A percentile compares a stretch with the other conserved stretches of the same genome.
phyloP scores from a whole-genome alignment of 345 rosid species.

The Syzygium aromaticum region DNA sequence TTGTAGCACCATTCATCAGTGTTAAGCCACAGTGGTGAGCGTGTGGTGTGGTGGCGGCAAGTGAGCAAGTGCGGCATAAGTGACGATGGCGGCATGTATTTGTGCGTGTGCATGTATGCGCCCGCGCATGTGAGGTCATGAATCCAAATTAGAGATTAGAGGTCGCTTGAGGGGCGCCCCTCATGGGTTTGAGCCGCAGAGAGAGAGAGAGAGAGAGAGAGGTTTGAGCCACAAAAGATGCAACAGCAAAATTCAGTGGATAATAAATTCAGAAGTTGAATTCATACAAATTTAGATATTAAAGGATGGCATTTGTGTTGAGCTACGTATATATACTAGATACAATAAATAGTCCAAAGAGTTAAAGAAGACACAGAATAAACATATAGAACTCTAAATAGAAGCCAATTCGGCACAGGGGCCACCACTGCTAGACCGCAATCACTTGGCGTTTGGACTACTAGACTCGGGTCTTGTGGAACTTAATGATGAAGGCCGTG shows the following conservation, averaged over 20 bases:
- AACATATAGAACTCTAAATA: neutral
- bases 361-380: neutral
- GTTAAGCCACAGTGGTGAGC: neutral
- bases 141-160: neutral
- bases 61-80: neutral
- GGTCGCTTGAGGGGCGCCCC: neutral
- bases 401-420: neutral
- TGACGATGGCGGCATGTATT: neutral
- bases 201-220: neutral
- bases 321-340: neutral
- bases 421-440: neutral
- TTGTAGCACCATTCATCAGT: neutral
- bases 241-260: neutral
- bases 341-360: neutral
- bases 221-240: neutral
- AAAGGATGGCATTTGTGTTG: neutral
- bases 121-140: neutral
- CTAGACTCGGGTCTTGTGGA: slow-evolving; percentile 29
- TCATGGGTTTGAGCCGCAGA: too few species aligned
- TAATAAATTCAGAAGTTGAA: neutral
- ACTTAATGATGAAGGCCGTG: slow-evolving; percentile 42
- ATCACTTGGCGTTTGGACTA: neutral
- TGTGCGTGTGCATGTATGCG: neutral
- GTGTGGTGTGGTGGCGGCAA: neutral
- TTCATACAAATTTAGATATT: neutral